Conservation (phyloP, 2,329 filamentous ascomycete species). For the Xylariales sp. region DNA sequence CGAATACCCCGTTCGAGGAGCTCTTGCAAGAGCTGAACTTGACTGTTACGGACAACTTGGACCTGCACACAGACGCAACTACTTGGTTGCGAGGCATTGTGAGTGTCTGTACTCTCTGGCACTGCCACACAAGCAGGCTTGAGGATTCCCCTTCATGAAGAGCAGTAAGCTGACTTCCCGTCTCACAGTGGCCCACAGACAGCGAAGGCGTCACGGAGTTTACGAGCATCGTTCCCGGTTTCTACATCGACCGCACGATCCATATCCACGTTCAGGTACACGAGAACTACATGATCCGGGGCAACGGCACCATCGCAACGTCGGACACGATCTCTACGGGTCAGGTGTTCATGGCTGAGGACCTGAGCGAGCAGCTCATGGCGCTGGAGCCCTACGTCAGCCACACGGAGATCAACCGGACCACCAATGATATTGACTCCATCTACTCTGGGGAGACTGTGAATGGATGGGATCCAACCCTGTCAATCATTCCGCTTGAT, state of each 20-base stretch:
- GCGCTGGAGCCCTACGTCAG: constrained; percentile 27
- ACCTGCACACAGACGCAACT: constrained; percentile 24
- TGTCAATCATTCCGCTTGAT: constrained; percentile 28
- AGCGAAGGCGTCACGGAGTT: constrained; percentile 22
- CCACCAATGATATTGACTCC: constrained; percentile 23
- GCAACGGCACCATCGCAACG: constrained; percentile 15
- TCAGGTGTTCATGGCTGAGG: constrained; percentile 14
- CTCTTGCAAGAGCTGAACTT: constrained; percentile 25
- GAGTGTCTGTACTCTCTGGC: too few species aligned
- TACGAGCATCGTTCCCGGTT: constrained; percentile 19
- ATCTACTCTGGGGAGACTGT: constrained; percentile 14
- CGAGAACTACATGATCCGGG: constrained; percentile 14
- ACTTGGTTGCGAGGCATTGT: constrained; percentile 23
- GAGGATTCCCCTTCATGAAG: too few species aligned
- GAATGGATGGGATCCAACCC: constrained; percentile 25
- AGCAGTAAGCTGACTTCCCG: too few species aligned
- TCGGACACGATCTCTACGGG: constrained; percentile 14
- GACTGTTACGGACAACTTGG: constrained; percentile 17
- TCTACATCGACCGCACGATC: constrained; percentile 19
- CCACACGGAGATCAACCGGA: constrained; percentile 31
- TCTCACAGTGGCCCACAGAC: constrained; percentile 22
- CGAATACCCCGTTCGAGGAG: constrained; percentile 23
- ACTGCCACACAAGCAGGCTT: too few species aligned
- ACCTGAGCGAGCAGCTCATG: constrained; percentile 24
- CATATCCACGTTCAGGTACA: constrained; percentile 18